Evolutionary conservation across 805 yeast species (phyloP), one percentile per base, ranked within the genome.

Genomic region (Spathaspora hagerdaliae): DNA sequence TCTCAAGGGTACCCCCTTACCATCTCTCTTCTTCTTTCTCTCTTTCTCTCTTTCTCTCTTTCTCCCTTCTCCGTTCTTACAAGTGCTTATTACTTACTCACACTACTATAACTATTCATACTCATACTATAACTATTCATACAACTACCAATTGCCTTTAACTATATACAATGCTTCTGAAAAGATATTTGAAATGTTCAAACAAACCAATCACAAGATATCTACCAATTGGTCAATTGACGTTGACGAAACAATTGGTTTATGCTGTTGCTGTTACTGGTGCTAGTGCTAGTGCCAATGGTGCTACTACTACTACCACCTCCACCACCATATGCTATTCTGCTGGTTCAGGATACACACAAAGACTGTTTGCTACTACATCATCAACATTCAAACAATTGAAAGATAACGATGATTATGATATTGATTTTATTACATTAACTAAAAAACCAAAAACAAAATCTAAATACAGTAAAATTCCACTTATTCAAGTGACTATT

Each of bases 341-440:
- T 9, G 12, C 12, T 3, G 32, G 32, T 29, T 29, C 32, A 5
- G 32, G 32, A 29, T 29, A 29, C 32, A 5, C 9, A 11, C 32
- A 29, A 29, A 29, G 32, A 29, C 32, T 3, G 3, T 29, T 29
- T 29, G 6, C 32, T 3, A 29, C 32, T 2, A 29, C 32, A 11
- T 29, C 32, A 29, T 29, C 12, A 29, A 29, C 29, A 6, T 5
- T 36, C 14, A 36, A 36, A 6, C 14, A 12, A 5, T 8, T 12
- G 15, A 15, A 39, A 5, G 29, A 24, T 29, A 48, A 46, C 13
- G 43, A 39, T 4, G 61, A 58, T 11, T 60, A 54, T 43, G 65
- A 60, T 36, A 59, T 60, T 42, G 63, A 60, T 48, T 47, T 46
- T 26, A 56, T 60, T 12, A 51, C 62, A 4, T 42, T 60, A 40